These are phyloP conservation scores for Verticillium nonalfalfae DNA, from an alignment of 2,329 filamentous ascomycete species.

Conservation along the genomic window DNA sequence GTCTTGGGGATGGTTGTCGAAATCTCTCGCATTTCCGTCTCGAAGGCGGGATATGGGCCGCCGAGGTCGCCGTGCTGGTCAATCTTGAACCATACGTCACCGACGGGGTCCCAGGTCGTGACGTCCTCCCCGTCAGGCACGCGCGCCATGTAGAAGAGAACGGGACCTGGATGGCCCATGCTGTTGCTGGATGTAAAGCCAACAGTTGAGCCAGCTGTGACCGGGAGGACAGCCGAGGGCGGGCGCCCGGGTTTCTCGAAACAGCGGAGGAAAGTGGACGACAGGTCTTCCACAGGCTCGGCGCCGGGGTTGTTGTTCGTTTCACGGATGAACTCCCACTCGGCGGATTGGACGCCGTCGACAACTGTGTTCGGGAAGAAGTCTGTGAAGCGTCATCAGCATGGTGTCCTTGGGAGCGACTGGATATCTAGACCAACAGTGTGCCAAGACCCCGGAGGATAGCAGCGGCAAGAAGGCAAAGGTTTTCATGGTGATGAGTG, in stretches of 20 bases:
- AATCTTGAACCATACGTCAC: slow-evolving; percentile 25
- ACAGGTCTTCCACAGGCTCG: slow-evolving; percentile 20
- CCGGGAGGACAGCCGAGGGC: slow-evolving; percentile 13
- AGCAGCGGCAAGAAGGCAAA: not conserved
- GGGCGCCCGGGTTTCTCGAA: slow-evolving; percentile 16
- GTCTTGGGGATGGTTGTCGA: slow-evolving; percentile 12
- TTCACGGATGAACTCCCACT: slow-evolving; percentile 23
- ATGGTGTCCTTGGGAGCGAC: not conserved
- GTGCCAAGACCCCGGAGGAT: not conserved
- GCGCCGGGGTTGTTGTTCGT: slow-evolving; percentile 25
- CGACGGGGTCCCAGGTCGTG: slow-evolving; percentile 22
- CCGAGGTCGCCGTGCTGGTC: slow-evolving; percentile 1
- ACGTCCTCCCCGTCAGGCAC: slow-evolving; percentile 20
- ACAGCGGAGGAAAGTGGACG: slow-evolving; percentile 21
- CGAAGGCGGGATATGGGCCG: not conserved
- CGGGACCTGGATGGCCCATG: slow-evolving; percentile 28
- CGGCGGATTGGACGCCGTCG: slow-evolving; percentile 6
- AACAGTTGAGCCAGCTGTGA: not conserved
- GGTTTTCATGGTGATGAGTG: not conserved
- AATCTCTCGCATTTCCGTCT: slow-evolving; percentile 1
- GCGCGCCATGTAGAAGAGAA: slow-evolving; percentile 25
- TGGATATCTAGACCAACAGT: not conserved
- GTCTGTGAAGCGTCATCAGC: not conserved
- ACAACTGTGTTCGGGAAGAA: slow-evolving; percentile 9
- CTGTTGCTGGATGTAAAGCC: slow-evolving; percentile 27